A percentile compares a stretch with the other conserved stretches of the same genome.
These are phyloP conservation scores for Boletus rufocinnamomeus DNA, from an alignment of 768 basidiomycete species.

Conservation along the genomic window DNA sequence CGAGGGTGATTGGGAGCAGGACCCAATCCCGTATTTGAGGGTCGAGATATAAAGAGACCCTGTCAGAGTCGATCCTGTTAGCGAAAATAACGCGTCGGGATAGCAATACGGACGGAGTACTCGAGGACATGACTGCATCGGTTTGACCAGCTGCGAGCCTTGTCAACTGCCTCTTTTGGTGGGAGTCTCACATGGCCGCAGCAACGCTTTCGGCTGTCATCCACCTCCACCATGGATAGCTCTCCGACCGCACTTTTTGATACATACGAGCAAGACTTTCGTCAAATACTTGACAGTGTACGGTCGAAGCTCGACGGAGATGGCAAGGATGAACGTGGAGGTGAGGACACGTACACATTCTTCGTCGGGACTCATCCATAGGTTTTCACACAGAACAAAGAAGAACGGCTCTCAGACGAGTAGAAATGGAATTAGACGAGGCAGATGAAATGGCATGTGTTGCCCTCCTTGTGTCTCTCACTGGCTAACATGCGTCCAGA, in stretches of 20 bases:
- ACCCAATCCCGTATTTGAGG: slow-evolving; percentile 96
- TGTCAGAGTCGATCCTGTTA: slow-evolving; percentile 24
- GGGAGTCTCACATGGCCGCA: slow-evolving; percentile 18
- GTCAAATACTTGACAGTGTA: slow-evolving; percentile 75
- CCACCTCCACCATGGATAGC: slow-evolving; percentile 60
- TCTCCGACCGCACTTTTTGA: slow-evolving; percentile 87
- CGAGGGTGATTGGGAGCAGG: slow-evolving; percentile 93
- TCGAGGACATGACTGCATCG: slow-evolving; percentile 40
- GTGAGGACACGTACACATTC: slow-evolving; percentile 44
- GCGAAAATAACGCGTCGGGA: slow-evolving; percentile 6
- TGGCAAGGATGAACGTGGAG: slow-evolving; percentile 64
- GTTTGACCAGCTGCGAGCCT: slow-evolving; percentile 10
- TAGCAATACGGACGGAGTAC: slow-evolving; percentile 24
- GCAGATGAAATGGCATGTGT: slow-evolving; percentile 90
- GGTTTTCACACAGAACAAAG: slow-evolving; percentile 61
- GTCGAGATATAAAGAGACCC: slow-evolving; percentile 74
- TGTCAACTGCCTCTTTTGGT: slow-evolving; percentile 30
- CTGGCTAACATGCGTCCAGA: slow-evolving; percentile 44
- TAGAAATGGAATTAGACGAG: slow-evolving; percentile 96
- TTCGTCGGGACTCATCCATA: not conserved
- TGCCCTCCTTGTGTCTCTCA: not conserved
- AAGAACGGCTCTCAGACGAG: slow-evolving; percentile 75
- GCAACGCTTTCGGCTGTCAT: slow-evolving; percentile 4
- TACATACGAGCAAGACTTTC: slow-evolving; percentile 91
- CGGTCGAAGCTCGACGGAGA: slow-evolving; percentile 76